Conservation (phyloP, 2,329 filamentous ascomycete species). For the Xylariales sp. region DNA sequence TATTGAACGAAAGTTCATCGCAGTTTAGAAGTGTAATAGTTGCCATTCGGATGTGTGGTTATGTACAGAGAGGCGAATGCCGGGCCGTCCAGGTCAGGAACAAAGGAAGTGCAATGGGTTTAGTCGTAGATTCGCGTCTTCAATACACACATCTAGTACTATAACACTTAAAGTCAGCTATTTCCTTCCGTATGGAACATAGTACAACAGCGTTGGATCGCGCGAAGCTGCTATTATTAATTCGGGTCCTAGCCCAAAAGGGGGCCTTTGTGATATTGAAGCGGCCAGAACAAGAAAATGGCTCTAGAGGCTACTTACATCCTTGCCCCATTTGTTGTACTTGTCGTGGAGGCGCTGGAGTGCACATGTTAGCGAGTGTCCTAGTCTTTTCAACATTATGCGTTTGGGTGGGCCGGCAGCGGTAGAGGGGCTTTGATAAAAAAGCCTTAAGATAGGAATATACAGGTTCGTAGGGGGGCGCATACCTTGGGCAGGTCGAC, state of each 20-base stretch:
- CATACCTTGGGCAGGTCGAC: conserved; percentile 90
- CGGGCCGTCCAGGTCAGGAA: conserved; percentile 36
- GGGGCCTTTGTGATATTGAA: neutral
- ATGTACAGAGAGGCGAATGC: conserved; percentile 43
- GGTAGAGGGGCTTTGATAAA: neutral
- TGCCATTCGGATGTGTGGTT: conserved; percentile 34
- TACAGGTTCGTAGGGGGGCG: neutral
- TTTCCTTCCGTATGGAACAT: too few relatives aligned
- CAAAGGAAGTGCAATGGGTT: conserved; percentile 33
- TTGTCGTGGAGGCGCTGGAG: conserved; percentile 87
- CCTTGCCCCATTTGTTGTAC: conserved; percentile 99
- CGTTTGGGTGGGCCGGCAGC: neutral
- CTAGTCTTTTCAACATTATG: neutral
- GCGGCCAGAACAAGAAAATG: neutral
- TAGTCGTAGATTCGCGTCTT: conserved; percentile 29
- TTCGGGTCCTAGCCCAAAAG: neutral
- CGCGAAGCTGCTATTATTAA: neutral
- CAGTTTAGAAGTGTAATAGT: conserved; percentile 16
- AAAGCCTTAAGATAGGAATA: neutral
- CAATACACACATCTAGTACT: conserved; percentile 30
- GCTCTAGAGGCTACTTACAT: conserved; percentile 67
- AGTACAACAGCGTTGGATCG: too few relatives aligned
- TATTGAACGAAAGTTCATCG: neutral
- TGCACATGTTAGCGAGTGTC: conserved; percentile 15
- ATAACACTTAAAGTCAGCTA: neutral